phyloP scores from a whole-genome alignment of 2,329 filamentous ascomycete genomes.

The Trichoderma citrinoviride region DNA sequence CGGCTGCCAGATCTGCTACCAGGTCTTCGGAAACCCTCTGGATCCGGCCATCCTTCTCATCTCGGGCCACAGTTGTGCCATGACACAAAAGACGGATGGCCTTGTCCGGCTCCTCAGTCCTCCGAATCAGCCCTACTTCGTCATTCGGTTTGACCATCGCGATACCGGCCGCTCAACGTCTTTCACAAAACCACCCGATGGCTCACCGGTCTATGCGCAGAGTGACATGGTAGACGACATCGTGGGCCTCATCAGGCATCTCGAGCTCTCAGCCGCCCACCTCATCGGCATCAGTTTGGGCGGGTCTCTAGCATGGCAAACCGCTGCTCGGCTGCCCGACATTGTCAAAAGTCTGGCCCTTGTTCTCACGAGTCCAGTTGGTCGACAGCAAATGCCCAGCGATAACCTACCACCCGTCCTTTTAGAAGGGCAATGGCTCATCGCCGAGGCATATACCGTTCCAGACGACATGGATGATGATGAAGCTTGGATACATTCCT shows the following conservation, averaged over 20 bases:
- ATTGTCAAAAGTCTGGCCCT: background rate
- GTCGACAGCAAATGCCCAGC: background rate
- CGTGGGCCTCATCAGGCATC: background rate
- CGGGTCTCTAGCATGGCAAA: slow-evolving; percentile 1
- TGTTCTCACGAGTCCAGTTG: background rate
- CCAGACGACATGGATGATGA: background rate
- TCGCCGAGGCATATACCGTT: background rate
- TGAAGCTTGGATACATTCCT: background rate
- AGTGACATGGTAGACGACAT: background rate
- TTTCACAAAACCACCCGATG: background rate
- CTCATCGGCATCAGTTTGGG: background rate
- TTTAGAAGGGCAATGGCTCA: background rate
- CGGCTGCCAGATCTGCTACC: slow-evolving; percentile 1
- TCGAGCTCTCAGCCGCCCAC: background rate
- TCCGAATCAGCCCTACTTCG: background rate
- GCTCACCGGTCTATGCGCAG: background rate
- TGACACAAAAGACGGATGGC: background rate
- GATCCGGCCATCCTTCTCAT: background rate
- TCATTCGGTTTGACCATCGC: background rate
- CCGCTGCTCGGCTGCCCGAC: background rate
- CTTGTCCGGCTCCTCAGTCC: background rate
- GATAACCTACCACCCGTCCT: background rate
- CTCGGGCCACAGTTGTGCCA: slow-evolving; percentile 1
- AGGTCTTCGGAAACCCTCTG: background rate
- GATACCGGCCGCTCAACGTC: background rate